Conservation (phyloP, 2,329 filamentous ascomycete species). For the Ceratocystis cubensis region DNA sequence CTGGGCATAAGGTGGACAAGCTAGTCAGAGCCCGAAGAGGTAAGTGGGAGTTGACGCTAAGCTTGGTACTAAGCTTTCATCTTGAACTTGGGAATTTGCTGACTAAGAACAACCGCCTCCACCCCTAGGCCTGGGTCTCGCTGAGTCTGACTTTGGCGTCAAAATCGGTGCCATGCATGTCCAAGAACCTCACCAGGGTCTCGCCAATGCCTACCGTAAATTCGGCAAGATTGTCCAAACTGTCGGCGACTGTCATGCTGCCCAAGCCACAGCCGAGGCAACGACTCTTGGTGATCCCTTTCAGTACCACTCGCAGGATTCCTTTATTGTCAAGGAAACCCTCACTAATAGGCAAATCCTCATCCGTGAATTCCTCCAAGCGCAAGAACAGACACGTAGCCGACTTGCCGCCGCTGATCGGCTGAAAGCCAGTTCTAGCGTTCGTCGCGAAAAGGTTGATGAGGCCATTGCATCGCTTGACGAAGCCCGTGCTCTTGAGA, state of each 20-base stretch:
- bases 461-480: constrained; percentile 88
- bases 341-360: constrained; percentile 96
- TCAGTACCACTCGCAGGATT: constrained; percentile 87
- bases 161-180: constrained; percentile 77
- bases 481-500: constrained; percentile 71
- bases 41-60: constrained; percentile 33
- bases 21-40: constrained; percentile 85
- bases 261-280: constrained; percentile 90
- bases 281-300: constrained; percentile 89
- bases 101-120: constrained; percentile 13
- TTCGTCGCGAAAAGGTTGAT: constrained; percentile 90
- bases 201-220: constrained; percentile 85
- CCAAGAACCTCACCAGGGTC: constrained; percentile 79
- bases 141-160: constrained; percentile 86
- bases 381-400: constrained; percentile 70
- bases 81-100: constrained; percentile 16
- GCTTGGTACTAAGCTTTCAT: not conserved
- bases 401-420: constrained; percentile 79
- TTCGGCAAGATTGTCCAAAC: constrained; percentile 88
- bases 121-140: constrained; percentile 66
- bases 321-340: constrained; percentile 96
- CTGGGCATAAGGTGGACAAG: constrained; percentile 91
- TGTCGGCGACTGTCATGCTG: constrained; percentile 88
- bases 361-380: constrained; percentile 81
- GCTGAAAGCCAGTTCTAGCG: constrained; percentile 72